A percentile compares a stretch with the other conserved stretches of the same genome.
phyloP scores from a whole-genome alignment of 768 basidiomycete species.

The Megacollybia marginata region DNA sequence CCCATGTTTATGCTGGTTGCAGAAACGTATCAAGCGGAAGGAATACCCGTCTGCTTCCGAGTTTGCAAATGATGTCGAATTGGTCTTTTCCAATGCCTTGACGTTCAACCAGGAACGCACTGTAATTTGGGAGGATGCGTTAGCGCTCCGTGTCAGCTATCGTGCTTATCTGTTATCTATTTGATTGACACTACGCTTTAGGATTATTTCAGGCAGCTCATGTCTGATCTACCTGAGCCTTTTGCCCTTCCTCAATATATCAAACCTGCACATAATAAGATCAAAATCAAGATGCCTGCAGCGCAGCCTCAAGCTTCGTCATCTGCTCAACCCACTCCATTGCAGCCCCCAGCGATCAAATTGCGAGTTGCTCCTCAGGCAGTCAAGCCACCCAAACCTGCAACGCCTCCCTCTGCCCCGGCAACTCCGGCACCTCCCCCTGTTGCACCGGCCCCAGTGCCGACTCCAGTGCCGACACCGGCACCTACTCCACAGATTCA shows the following conservation, averaged over 20 bases:
- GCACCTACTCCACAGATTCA: not conserved
- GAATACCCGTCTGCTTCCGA: conserved; percentile 61
- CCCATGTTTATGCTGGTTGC: not conserved
- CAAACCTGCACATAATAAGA: conserved; percentile 49
- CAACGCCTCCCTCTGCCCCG: conserved; percentile 17
- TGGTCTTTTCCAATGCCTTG: conserved; percentile 86
- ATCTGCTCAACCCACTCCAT: conserved; percentile 13
- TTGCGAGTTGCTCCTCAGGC: conserved; percentile 9
- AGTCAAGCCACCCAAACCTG: conserved; percentile 6
- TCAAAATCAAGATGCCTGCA: conserved; percentile 60
- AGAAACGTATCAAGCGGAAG: conserved; percentile 81
- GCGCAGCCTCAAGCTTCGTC: conserved; percentile 18
- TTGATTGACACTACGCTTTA: conserved; percentile 19
- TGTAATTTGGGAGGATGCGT: conserved; percentile 75
- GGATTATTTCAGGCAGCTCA: conserved; percentile 68
- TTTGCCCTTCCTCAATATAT: conserved; percentile 58
- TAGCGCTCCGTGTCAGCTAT: conserved; percentile 49
- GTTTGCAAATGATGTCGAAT: conserved; percentile 82
- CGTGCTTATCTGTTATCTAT: not conserved
- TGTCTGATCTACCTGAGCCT: conserved; percentile 71
- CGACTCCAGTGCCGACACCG: not conserved
- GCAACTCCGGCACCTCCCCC: conserved; percentile 17
- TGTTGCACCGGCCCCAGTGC: conserved; percentile 5
- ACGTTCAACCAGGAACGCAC: conserved; percentile 85
- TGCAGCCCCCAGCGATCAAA: conserved; percentile 2